phyloP scores from a whole-genome alignment of 116 monocot species.

The Papilionanthe hybrid region DNA sequence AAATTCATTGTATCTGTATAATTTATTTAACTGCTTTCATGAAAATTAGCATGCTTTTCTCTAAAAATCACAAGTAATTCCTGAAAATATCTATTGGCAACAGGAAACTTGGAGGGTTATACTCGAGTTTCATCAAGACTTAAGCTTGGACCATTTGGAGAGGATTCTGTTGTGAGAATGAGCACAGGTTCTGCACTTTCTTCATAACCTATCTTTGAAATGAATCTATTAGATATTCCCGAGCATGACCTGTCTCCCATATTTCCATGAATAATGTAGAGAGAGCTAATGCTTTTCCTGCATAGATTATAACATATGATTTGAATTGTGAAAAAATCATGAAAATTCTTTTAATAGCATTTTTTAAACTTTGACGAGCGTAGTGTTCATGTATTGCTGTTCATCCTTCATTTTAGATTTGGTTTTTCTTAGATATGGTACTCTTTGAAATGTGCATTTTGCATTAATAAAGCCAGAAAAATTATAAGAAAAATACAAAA shows the following conservation, averaged over 20 bases:
- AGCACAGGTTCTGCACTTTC: conserved; percentile 16
- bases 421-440: not conserved
- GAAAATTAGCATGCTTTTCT: not conserved
- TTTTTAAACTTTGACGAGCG: no score
- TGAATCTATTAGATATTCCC: conserved; percentile 30
- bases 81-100: not conserved
- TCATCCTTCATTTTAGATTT: not conserved
- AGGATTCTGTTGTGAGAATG: conserved; percentile 38
- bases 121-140: conserved; percentile 63
- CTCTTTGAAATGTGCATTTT: no score
- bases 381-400: no score
- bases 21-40: not conserved
- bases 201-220: conserved; percentile 37
- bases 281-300: not conserved
- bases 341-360: not conserved
- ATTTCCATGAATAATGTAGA: not conserved
- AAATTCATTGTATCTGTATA: not conserved
- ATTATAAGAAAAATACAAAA: no score
- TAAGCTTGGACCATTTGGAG: conserved; percentile 76
- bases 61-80: not conserved
- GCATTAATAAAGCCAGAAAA: no score
- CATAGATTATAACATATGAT: not conserved
- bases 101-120: conserved; percentile 76
- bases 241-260: conserved; percentile 37
- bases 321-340: not conserved